Evolutionary conservation across 75 land plant genomes (phyloP), one percentile per base, ranked within the genome.

Genomic region (Pinus albicaulis): DNA sequence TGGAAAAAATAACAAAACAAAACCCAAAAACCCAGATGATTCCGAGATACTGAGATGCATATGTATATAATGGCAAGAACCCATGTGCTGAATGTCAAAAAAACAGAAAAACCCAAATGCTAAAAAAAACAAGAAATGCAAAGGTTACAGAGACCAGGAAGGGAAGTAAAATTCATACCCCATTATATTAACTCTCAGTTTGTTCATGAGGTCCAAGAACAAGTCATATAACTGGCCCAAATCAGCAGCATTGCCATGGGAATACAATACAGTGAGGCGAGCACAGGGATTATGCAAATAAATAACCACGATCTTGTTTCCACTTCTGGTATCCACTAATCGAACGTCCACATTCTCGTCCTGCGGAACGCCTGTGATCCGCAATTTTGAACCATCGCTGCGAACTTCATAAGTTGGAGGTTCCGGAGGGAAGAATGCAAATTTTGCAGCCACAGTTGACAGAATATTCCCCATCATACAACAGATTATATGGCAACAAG

Each of bases 191-290:
- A 92, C 89, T 58, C 91, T 74, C 70, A 92, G 91, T 71, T 87
- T 87, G 55, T 80, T 62, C 60, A 81, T 92, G 55, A 92, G 87
- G 84, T 92, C 87, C 19, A 89, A 78, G 61, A 92, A 92, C 71
- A 92, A 91, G 24, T 92, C 92, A 60, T 85, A 89, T 55, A 92
- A 82, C 64, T 92, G 91, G 4, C 94, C 94, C n/a, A 92, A 87
- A 85, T 92, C 94, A 53, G 92, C 92, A 20, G 92, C 92, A 73
- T 92, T 92, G 17, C 95, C 95, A 81, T 92, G 95, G 11, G 92
- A 90, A 66, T 90, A 92, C 3, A 91, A 83, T 22, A 91, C 20
- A 31, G 93, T 91, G 73, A 91, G 89, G n/a, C 88, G 44, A 28
- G 94, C 91, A 0, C 86, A 91, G 22, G 97, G 98, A 62, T 92